phyloP scores from a whole-genome alignment of 2,329 filamentous ascomycete genomes.

The Fusarium sarcochroum region DNA sequence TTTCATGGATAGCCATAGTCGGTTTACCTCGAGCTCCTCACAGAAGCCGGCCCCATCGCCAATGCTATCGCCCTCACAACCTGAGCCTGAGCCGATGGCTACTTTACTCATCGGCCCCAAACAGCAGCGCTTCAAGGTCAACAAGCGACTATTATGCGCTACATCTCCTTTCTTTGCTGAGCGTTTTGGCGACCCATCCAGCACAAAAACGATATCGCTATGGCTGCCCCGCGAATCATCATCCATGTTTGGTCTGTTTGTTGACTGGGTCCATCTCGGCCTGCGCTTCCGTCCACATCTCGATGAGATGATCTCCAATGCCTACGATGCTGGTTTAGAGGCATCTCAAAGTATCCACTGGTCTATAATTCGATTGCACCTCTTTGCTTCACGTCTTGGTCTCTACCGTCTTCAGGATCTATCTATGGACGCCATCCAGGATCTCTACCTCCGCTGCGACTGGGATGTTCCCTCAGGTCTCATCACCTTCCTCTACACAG shows the following conservation, averaged over 20 bases:
- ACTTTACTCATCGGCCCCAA: slow-evolving; percentile 61
- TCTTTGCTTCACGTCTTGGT: slow-evolving; percentile 68
- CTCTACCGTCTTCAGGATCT: slow-evolving; percentile 67
- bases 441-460: slow-evolving; percentile 70
- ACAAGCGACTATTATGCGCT: slow-evolving; percentile 62
- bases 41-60: slow-evolving; percentile 45
- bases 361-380: slow-evolving; percentile 69
- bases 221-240: slow-evolving; percentile 63
- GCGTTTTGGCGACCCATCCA: slow-evolving; percentile 56
- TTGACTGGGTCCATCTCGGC: slow-evolving; percentile 65
- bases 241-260: slow-evolving; percentile 67
- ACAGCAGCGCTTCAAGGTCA: slow-evolving; percentile 58
- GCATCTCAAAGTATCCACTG: slow-evolving; percentile 64
- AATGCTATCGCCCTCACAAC: slow-evolving; percentile 38
- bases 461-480: slow-evolving; percentile 70
- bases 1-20: slow-evolving; percentile 36
- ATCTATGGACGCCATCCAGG: slow-evolving; percentile 71
- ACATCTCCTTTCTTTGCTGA: slow-evolving; percentile 64
- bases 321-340: slow-evolving; percentile 49
- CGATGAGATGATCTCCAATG: slow-evolving; percentile 56
- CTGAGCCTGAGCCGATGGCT: slow-evolving; percentile 46
- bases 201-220: slow-evolving; percentile 51
- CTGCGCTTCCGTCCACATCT: slow-evolving; percentile 60
- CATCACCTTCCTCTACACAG: slow-evolving; percentile 66
- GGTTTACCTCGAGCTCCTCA: slow-evolving; percentile 28